These are phyloP conservation scores for Eucalyptus regnans DNA, from an alignment of 345 rosid genomes.

Conservation along the genomic window DNA sequence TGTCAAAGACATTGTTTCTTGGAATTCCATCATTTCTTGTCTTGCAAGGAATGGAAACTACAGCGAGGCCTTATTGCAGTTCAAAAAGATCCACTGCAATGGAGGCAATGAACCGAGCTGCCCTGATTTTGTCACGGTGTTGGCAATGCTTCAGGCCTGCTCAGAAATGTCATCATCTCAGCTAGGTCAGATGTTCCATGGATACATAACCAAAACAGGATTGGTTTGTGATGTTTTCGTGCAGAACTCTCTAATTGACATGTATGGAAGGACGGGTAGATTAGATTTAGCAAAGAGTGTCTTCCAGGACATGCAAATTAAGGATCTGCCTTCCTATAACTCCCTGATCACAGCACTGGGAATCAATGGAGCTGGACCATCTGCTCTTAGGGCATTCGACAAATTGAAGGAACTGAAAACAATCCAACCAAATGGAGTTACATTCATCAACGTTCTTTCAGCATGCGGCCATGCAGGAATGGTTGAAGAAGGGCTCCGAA, in stretches of 20 bases:
- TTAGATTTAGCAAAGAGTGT: slow-evolving; percentile 10
- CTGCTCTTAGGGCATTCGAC: slow-evolving; percentile 7
- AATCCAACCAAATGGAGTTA: slow-evolving; percentile 35
- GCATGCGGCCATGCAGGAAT: slow-evolving; percentile 76
- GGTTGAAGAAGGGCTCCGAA: slow-evolving; percentile 45
- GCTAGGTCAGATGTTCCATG: slow-evolving; percentile 16
- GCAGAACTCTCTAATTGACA: slow-evolving; percentile 28
- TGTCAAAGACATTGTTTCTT: slow-evolving; percentile 30
- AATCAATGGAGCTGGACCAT: slow-evolving; percentile 15
- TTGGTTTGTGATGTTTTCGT: slow-evolving; percentile 7
- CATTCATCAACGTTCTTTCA: slow-evolving; percentile 52
- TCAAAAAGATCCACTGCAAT: not conserved
- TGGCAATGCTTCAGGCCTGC: slow-evolving; percentile 17
- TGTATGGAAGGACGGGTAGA: slow-evolving; percentile 35
- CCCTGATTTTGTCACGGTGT: slow-evolving; percentile 20
- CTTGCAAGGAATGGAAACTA: slow-evolving; percentile 37
- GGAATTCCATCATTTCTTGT: slow-evolving; percentile 56
- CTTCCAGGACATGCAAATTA: slow-evolving; percentile 43
- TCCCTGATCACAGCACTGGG: slow-evolving; percentile 30
- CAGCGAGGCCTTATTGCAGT: slow-evolving; percentile 31
- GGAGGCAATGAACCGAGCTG: not conserved
- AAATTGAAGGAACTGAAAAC: not conserved
- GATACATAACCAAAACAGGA: slow-evolving; percentile 12
- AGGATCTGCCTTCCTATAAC: slow-evolving; percentile 42
- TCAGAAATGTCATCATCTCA: not conserved